Percentiles rank a stretch among this genome's conserved stretches.
These are phyloP conservation scores for Magnusiomyces fungicola DNA, from an alignment of 1,139 yeast species.

Conservation along the genomic window DNA sequence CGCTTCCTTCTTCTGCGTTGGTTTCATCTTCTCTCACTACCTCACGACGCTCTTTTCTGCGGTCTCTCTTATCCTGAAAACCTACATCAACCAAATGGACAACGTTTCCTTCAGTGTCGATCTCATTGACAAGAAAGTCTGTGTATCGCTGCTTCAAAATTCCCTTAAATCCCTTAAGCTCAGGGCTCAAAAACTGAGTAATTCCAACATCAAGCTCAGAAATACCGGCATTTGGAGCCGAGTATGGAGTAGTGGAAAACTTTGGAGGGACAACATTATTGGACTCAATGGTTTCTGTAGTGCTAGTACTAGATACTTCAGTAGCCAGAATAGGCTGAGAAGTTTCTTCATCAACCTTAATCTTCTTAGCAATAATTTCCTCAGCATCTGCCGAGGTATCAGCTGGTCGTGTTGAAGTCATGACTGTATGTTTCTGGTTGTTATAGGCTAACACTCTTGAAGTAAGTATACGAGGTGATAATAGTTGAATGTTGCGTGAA, in stretches of 20 bases:
- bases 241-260: slow-evolving; percentile 7
- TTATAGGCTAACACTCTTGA: not conserved
- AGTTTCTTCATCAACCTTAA: not conserved
- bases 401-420: not conserved
- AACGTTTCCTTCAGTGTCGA: slow-evolving; percentile 58
- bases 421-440: not conserved
- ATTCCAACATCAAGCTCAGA: slow-evolving; percentile 81
- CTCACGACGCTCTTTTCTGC: slow-evolving; percentile 40
- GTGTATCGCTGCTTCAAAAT: slow-evolving; percentile 80
- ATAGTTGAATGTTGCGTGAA: too few relatives aligned
- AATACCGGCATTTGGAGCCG: slow-evolving; percentile 29
- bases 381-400: not conserved
- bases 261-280: too few relatives aligned
- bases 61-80: slow-evolving; percentile 48
- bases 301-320: not conserved
- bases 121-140: slow-evolving; percentile 92
- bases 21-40: slow-evolving; percentile 35
- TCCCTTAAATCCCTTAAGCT: slow-evolving; percentile 63
- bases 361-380: not conserved
- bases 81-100: slow-evolving; percentile 74
- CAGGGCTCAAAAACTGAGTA: slow-evolving; percentile 53
- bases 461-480: not conserved
- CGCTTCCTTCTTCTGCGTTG: slow-evolving; percentile 21
- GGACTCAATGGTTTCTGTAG: not conserved
- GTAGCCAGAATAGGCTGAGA: not conserved